A percentile compares a stretch with the other conserved stretches of the same genome.
phyloP scores from a whole-genome alignment of 2,329 filamentous ascomycete genomes.

The Furcasterigmium furcatum region DNA sequence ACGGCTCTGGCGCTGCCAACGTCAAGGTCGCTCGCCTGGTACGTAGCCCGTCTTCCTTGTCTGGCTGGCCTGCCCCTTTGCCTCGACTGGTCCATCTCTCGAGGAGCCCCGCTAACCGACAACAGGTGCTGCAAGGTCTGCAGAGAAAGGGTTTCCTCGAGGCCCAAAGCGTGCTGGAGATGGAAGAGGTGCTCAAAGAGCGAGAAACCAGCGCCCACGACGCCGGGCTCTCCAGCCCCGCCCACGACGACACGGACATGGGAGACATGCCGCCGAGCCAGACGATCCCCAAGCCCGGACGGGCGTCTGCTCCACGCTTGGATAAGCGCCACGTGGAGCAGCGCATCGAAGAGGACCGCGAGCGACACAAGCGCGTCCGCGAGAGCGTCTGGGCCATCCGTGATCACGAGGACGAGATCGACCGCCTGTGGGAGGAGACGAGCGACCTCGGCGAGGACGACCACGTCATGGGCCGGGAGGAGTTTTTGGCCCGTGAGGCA shows the following conservation, averaged over 20 bases:
- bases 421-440: slow-evolving; percentile 80
- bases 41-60: too few species aligned
- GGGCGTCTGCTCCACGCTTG: slow-evolving; percentile 37
- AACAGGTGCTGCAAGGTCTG: slow-evolving; percentile 64
- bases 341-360: slow-evolving; percentile 92
- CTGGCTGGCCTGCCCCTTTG: neutral
- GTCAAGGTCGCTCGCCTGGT: slow-evolving; percentile 89
- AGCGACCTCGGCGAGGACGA: slow-evolving; percentile 90
- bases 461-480: slow-evolving; percentile 71
- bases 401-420: slow-evolving; percentile 66
- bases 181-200: slow-evolving; percentile 79
- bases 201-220: slow-evolving; percentile 65
- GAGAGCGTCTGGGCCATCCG: slow-evolving; percentile 93
- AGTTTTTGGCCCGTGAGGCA: slow-evolving; percentile 48
- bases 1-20: slow-evolving; percentile 87
- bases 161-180: slow-evolving; percentile 70
- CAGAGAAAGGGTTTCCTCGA: slow-evolving; percentile 70
- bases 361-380: slow-evolving; percentile 85
- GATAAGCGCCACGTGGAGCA: slow-evolving; percentile 93
- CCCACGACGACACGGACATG: slow-evolving; percentile 35
- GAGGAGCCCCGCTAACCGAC: neutral
- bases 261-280: slow-evolving; percentile 37
- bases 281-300: slow-evolving; percentile 30
- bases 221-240: slow-evolving; percentile 47
- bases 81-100: neutral